phyloP scores from a whole-genome alignment of 1,284 basidiomycete genomes.

The Schizopora paradoxa region DNA sequence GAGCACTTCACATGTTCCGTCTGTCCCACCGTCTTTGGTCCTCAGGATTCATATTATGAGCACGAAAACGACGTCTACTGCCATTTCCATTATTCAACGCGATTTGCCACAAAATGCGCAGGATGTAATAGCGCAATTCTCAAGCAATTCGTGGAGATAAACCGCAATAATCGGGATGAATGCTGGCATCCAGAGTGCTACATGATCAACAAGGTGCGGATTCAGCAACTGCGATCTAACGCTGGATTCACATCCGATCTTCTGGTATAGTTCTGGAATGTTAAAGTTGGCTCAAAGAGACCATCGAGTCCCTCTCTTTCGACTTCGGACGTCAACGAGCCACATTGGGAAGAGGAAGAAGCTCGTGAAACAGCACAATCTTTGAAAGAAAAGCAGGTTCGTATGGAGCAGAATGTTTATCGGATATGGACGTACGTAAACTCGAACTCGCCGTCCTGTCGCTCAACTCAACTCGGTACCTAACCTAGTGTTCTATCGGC shows the following conservation, averaged over 20 bases:
- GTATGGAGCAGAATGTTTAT: slow-evolving; percentile 97
- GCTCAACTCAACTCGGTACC: slow-evolving; percentile 7
- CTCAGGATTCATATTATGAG: slow-evolving; percentile 98
- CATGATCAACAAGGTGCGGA: slow-evolving; percentile 94
- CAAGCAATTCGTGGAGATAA: slow-evolving; percentile 99
- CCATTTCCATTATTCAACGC: slow-evolving; percentile 97
- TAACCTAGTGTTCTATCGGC: slow-evolving; percentile 79
- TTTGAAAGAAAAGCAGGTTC: slow-evolving; percentile 88
- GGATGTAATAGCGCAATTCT: slow-evolving; percentile 98
- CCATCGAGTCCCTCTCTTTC: slow-evolving; percentile 49
- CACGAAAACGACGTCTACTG: slow-evolving; percentile 95
- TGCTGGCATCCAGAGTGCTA: slow-evolving; percentile 99
- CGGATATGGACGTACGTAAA: slow-evolving; percentile 92
- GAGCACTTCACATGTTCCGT: slow-evolving; percentile 99
- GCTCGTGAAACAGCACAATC: slow-evolving; percentile 72
- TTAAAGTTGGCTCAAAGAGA: slow-evolving; percentile 84
- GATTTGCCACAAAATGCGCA: slow-evolving; percentile 97
- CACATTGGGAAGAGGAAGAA: slow-evolving; percentile 69
- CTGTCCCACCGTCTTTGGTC: slow-evolving; percentile 93
- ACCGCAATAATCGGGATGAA: slow-evolving; percentile 95
- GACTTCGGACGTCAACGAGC: slow-evolving; percentile 53
- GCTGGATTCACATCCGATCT: slow-evolving; percentile 18
- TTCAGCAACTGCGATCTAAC: slow-evolving; percentile 1
- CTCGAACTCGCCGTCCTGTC: not conserved
- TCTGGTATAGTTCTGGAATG: slow-evolving; percentile 87